Evolutionary conservation across 1,139 yeast species (phyloP), one percentile per base, ranked within the genome.

Genomic region (Blastobotrys serpentis): DNA sequence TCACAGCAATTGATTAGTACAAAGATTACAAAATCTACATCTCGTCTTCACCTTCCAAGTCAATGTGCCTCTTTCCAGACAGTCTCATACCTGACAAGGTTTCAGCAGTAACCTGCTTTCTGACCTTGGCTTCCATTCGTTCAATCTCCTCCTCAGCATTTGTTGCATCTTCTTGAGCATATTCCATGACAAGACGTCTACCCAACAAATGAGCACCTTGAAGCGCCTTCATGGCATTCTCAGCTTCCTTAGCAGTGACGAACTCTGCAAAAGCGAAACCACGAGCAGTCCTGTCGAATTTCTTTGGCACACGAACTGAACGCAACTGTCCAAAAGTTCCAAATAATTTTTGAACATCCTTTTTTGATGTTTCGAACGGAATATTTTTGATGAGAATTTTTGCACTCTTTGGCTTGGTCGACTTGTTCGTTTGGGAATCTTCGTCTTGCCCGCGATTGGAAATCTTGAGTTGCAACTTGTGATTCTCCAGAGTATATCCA

Each of bases 261-360:
- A 86, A 94, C 68, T 92, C 99, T 43, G 94, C 96, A 67, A 92
- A 92, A 0, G 98, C 98, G 73, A 92, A 92, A 65, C 99, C 99
- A 66, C 98, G 81, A 13, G 97, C 95, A 30, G 90, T 79, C 66
- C 85, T 86, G 75, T 92, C 95, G 73, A 90, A 89, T 67, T 94
- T 94, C 78, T 86, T 86, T 23, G 99, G 99, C 45, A 92, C 92
- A 65, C 98, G 84, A 42, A 90, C 96, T 1, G 98, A 86, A 62
- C 90, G 88, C 62, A 92, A 75, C 68, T 87, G 90, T 51, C 98
- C 99, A 72, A 90, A 92, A 1, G 96, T 84, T 48, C 90, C 92
- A 70, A 92, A 89, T 55, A 92, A 73, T 65, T 89, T 95, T 65
- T 86, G 82, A 37, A 92, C 81, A 64, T 94, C 98, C 65, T 87